phyloP scores from a whole-genome alignment of 1,139 yeast genomes.

The Magnusiomyces tetraspermus region DNA sequence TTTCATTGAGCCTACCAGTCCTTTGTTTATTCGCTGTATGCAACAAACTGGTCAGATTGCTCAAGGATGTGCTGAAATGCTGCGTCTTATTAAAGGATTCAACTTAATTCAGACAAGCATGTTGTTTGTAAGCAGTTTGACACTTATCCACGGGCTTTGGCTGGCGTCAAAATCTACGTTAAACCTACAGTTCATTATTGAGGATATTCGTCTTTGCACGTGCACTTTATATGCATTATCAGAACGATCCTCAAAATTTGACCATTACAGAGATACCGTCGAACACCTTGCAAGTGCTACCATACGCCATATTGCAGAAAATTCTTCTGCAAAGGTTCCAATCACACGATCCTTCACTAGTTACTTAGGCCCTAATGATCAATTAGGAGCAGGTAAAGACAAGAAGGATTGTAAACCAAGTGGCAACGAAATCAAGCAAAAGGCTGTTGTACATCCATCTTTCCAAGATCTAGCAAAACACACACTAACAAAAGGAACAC shows the following conservation, averaged over 20 bases:
- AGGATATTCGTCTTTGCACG: constrained; percentile 5
- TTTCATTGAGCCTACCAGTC: constrained; percentile 89
- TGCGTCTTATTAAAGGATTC: constrained; percentile 2
- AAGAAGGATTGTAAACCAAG: background rate
- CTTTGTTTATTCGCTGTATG: constrained; percentile 43
- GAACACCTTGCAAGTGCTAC: constrained; percentile 6
- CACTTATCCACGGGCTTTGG: constrained; percentile 5
- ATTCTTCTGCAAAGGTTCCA: background rate
- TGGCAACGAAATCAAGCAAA: background rate
- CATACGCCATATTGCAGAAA: constrained; percentile 2
- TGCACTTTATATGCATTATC: constrained; percentile 2
- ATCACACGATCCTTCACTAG: background rate
- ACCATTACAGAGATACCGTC: constrained; percentile 5
- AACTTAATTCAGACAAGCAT: background rate
- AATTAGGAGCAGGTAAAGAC: background rate
- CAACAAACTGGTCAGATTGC: constrained; percentile 3
- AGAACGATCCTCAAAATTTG: constrained; percentile 4
- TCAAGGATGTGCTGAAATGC: constrained; percentile 3
- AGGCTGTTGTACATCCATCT: no score
- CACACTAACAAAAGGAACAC: background rate
- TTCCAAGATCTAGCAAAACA: background rate
- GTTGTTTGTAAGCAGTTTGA: constrained; percentile 1
- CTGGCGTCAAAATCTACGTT: constrained; percentile 4
- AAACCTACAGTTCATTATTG: constrained; percentile 2
- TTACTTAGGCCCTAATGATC: background rate